Evolutionary conservation across 2,329 filamentous ascomycete genomes (phyloP), one percentile per base, ranked within the genome.

Genomic region (Colletotrichum siamense): DNA sequence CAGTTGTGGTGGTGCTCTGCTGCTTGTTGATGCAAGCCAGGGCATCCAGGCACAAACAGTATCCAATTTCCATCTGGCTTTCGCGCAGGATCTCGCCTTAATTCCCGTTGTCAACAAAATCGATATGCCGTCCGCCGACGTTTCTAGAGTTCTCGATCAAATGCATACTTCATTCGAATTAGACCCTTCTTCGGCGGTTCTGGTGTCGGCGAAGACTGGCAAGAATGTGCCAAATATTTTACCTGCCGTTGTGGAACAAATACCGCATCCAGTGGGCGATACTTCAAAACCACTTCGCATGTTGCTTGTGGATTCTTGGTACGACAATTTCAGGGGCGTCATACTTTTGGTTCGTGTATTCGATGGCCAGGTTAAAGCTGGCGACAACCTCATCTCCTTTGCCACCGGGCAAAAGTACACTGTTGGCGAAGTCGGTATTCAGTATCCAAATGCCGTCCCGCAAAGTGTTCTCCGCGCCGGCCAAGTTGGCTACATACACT

Each of bases 11-110:
- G 98, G 97, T 67, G 96, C 97, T 1, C 84, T 99, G 76, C 89
- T 99, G 69, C 91, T 99, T 2, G 96, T 99, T 4, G 97, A 99
- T 88, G 97, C 96, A 9, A 98, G 95, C 80, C 97, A 99, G 86
- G 97, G 97, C 62, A 93, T 99, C 4, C 97, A 99, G 87, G 97
- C 97, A 7, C 97, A 99, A 88, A 99, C 97, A 0, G 97, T 99
- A 10, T 97, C 97, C 77, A 99, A 99, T 85, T 99, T 99, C 86
- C 98, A 99, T 83, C 92, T 99, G 28, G 97, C 97, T 9, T 99
- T 99, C 85, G 93, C 96, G 2, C 95, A 99, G 84, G 95, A 95
- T 18, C 87, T 99, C 68, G 90, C 93, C 26, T 91, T 99, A 77
- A 92, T 99, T 5, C 97, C 97, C 0, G 95, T 99, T 28, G 91